These are phyloP conservation scores for Myxozyma mucilagina DNA, from an alignment of 805 yeast species.

Conservation along the genomic window DNA sequence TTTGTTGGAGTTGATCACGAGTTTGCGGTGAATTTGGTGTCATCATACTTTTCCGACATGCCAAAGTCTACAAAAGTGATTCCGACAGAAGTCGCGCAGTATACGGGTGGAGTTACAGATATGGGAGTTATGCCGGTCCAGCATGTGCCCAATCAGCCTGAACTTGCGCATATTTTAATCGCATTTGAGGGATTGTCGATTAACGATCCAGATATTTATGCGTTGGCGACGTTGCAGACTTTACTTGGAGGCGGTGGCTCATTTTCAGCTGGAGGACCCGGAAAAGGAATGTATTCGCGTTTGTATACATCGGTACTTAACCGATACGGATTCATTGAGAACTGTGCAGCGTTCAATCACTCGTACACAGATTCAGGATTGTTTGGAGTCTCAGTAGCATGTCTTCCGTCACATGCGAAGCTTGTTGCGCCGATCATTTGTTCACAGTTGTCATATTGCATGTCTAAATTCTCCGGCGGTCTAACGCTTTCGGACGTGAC, in stretches of 20 bases:
- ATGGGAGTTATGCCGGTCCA: slow-evolving; percentile 24
- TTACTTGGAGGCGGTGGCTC: slow-evolving; percentile 96
- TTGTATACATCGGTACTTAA: slow-evolving; percentile 88
- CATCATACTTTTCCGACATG: slow-evolving; percentile 66
- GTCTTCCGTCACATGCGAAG: slow-evolving; percentile 83
- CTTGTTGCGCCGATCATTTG: slow-evolving; percentile 78
- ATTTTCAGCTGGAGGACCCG: slow-evolving; percentile 98
- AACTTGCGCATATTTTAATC: slow-evolving; percentile 79
- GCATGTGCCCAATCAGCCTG: slow-evolving; percentile 51
- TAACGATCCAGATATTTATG: slow-evolving; percentile 81
- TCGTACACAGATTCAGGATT: slow-evolving; percentile 87
- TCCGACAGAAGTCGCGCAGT: slow-evolving; percentile 46
- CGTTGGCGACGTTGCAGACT: slow-evolving; percentile 85
- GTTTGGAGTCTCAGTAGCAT: slow-evolving; percentile 83
- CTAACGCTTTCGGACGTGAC: slow-evolving; percentile 70
- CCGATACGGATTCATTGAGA: slow-evolving; percentile 87
- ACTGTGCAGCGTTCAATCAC: slow-evolving; percentile 84
- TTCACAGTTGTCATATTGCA: slow-evolving; percentile 52
- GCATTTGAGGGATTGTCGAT: slow-evolving; percentile 88
- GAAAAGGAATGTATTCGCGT: slow-evolving; percentile 97
- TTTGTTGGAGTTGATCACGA: slow-evolving; percentile 81
- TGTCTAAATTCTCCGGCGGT: slow-evolving; percentile 40
- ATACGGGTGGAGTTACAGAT: slow-evolving; percentile 53
- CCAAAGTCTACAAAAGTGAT: slow-evolving; percentile 33
- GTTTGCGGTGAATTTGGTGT: slow-evolving; percentile 63